Evolutionary conservation across 257 asterid genomes (phyloP), one percentile per base, ranked within the genome.

Genomic region (Ilex asprella): DNA sequence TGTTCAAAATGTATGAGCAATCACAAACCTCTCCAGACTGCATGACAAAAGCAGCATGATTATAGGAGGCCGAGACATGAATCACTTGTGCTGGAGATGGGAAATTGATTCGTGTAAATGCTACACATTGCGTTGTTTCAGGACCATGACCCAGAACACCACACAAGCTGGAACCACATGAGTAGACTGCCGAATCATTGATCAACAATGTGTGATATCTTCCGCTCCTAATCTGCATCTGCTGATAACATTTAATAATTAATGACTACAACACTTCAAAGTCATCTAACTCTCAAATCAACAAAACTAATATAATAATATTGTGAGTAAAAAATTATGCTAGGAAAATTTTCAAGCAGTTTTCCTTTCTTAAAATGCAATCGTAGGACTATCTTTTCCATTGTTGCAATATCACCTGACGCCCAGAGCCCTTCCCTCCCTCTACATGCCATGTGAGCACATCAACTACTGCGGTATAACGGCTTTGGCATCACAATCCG

Each of bases 81-180:
- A 78, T 71, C 27, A 86, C 88, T 79, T 75, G 14, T 49, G 11
- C 66, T 6, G 74, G 76, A 62, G 55, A 68, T 39, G 96, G 93
- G 73, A 88, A 88, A 56, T 63, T 74, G 55, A 88, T 79, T 62
- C 73, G 86, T 3, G 88, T 76, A 75, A 88, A 88, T 70, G 82
- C 75, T 60, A 76, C 86, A 82, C 88, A 80, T 66, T 82, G 90
- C 14, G 92, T 88, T 63, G 80, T 77, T 76, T 88, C 93, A 39
- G 87, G 78, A 64, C 96, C 96, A 67, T 88, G 96, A 72, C 96
- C 95, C 72, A 88, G 96, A 67, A 88, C 95, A 16, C 96, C 96
- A 30, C 95, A 88, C 71, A 88, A 73, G 76, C 95, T 81, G 70
- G 96, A 88, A 59, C 96, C 96, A 58, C 95, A 86, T 39, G 95